phyloP scores from a whole-genome alignment of 2,329 filamentous ascomycete genomes.

The Monilinia fructicola region DNA sequence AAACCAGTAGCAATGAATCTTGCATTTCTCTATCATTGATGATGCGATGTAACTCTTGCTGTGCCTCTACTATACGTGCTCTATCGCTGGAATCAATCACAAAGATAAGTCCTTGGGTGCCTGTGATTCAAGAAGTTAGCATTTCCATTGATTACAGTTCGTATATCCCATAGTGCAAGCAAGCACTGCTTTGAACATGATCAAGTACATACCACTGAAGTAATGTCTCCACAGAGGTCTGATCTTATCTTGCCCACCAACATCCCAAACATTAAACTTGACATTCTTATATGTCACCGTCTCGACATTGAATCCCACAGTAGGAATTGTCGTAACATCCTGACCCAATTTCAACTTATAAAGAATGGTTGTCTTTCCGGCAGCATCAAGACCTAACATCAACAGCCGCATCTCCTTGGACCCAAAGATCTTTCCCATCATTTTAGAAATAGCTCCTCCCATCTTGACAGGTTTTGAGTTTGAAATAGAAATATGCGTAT shows the following conservation, averaged over 20 bases:
- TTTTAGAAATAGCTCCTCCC: slow-evolving; percentile 91
- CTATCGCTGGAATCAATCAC: slow-evolving; percentile 96
- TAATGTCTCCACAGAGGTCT: slow-evolving; percentile 96
- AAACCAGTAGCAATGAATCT: slow-evolving; percentile 89
- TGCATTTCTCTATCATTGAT: slow-evolving; percentile 98
- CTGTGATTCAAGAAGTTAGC: slow-evolving; percentile 45
- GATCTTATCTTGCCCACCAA: slow-evolving; percentile 98
- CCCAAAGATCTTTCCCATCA: slow-evolving; percentile 98
- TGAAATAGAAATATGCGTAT: not conserved
- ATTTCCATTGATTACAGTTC: slow-evolving; percentile 19
- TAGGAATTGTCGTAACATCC: slow-evolving; percentile 97
- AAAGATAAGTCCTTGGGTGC: slow-evolving; percentile 97
- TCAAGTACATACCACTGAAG: slow-evolving; percentile 67
- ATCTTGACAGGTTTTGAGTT: slow-evolving; percentile 49
- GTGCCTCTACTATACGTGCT: slow-evolving; percentile 86
- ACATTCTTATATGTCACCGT: slow-evolving; percentile 99
- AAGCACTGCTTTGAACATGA: not conserved
- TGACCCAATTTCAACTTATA: slow-evolving; percentile 99
- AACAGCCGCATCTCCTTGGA: slow-evolving; percentile 98
- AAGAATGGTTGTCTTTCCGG: slow-evolving; percentile 97
- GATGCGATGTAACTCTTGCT: slow-evolving; percentile 92
- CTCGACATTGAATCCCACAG: slow-evolving; percentile 98
- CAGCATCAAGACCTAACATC: slow-evolving; percentile 96
- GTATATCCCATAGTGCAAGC: not conserved
- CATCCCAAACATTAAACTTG: slow-evolving; percentile 99